Conservation (phyloP, 2,329 filamentous ascomycete genomes). For the Sclerotiophoma versabilis region DNA sequence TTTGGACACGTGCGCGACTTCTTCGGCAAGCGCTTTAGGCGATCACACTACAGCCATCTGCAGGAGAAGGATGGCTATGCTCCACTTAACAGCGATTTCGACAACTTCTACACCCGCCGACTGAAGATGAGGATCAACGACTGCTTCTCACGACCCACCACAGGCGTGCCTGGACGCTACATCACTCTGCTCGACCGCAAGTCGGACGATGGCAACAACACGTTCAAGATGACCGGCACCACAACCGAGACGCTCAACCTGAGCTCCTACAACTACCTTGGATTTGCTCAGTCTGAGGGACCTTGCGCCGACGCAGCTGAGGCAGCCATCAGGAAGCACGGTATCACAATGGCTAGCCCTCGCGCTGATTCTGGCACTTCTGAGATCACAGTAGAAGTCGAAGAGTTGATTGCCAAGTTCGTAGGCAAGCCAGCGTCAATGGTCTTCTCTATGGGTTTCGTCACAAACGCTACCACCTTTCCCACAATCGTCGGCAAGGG, state of each 20-base stretch:
- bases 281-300: slow-evolving; percentile 96
- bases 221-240: slow-evolving; percentile 88
- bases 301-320: slow-evolving; percentile 95
- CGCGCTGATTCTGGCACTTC: slow-evolving; percentile 85
- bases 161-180: slow-evolving; percentile 90
- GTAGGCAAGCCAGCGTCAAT: slow-evolving; percentile 94
- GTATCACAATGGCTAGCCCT: slow-evolving; percentile 81
- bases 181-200: slow-evolving; percentile 92
- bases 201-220: slow-evolving; percentile 89
- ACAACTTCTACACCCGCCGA: slow-evolving; percentile 95
- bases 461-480: slow-evolving; percentile 93
- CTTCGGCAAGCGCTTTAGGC: slow-evolving; percentile 93
- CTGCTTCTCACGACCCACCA: slow-evolving; percentile 91
- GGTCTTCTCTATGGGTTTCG: slow-evolving; percentile 99
- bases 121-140: slow-evolving; percentile 96
- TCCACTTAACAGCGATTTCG: slow-evolving; percentile 95
- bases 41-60: slow-evolving; percentile 85
- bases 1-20: slow-evolving; percentile 97
- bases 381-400: slow-evolving; percentile 87
- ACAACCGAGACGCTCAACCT: slow-evolving; percentile 95
- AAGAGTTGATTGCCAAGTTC: slow-evolving; percentile 86
- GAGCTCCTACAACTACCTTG: slow-evolving; percentile 99
- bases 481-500: slow-evolving; percentile 92
- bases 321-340: slow-evolving; percentile 82
- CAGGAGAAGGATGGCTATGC: slow-evolving; percentile 88